Evolutionary conservation across 768 basidiomycete species (phyloP), one percentile per base, ranked within the genome.

Genomic region (Lentinus brumalis): DNA sequence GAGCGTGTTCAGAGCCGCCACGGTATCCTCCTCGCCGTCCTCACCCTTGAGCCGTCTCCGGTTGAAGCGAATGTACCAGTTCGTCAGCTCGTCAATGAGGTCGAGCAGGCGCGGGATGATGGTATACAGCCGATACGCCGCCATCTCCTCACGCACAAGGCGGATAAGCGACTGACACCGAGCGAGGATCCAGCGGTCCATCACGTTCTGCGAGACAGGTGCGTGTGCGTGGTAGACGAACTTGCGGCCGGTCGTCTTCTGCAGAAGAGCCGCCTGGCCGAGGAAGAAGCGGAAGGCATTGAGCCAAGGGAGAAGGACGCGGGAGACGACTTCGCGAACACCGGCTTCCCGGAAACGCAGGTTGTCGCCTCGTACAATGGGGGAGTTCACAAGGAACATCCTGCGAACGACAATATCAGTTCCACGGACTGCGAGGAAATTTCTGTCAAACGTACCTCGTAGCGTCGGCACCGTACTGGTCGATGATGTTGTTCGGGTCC

Each of bases 41-140:
- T 96, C 92, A 47, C 97, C 97, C 81, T 99, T 99, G 61, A 99
- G 79, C 15, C 97, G 85, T 66, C 89, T 89, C 46, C 97, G 88
- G 76, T 99, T 99, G 80, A 98, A 98, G 50, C 97, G 94, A 71
- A 99, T 98, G 76, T 99, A 99, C 95, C 96, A 98, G 73, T 99
- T 99, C 21, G 97, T 99, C 60, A 98, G 81, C 74, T 98, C 97
- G 66, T 96, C 94, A 32, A 99, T 84, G 59, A 99, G 87, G 64
- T 92, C 90, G 60, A 98, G 80, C 44, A 98, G 80, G 38, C 94
- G 86, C n/a, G 95, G 95, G 63, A 98, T 94, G 78, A 99, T 91
- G 64, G 94, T 98, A 77, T 98, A 98, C 14, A 99, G 84, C 64
- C 96, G 85, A 76, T 99, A 99, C 16, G 95, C 94, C 12, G 91